A percentile compares a stretch with the other conserved stretches of the same genome.
phyloP scores from a whole-genome alignment of 1,284 basidiomycete genomes.

The Crocinoboletus sp. region DNA sequence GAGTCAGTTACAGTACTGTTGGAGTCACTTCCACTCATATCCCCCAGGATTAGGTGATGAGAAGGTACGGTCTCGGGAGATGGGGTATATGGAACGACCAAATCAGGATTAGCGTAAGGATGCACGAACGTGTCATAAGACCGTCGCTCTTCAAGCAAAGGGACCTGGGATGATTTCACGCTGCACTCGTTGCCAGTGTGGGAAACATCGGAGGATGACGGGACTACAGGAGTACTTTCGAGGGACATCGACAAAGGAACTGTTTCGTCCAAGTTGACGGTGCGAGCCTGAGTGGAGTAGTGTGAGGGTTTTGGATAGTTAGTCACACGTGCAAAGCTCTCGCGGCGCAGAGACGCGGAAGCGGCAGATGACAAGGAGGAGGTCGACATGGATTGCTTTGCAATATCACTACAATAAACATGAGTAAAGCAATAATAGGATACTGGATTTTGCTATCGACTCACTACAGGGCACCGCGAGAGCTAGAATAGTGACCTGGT shows the following conservation, averaged over 20 bases:
- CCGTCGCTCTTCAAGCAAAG: constrained; percentile 30
- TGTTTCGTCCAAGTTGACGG: constrained; percentile 11
- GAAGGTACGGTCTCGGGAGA: constrained; percentile 30
- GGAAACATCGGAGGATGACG: constrained; percentile 14
- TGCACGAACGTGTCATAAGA: constrained; percentile 38
- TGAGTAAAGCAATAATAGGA: constrained; percentile 5
- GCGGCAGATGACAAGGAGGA: constrained; percentile 42
- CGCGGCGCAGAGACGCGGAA: constrained; percentile 33
- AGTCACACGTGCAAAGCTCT: constrained; percentile 34
- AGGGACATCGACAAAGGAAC: background rate
- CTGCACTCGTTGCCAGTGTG: constrained; percentile 8
- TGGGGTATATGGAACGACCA: constrained; percentile 38
- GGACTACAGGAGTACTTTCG: constrained; percentile 2
- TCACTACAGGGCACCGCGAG: constrained; percentile 55
- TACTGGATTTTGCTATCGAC: constrained; percentile 24
- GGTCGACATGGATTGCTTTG: constrained; percentile 57
- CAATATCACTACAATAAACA: constrained; percentile 37
- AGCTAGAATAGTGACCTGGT: constrained; percentile 44
- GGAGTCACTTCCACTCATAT: constrained; percentile 45
- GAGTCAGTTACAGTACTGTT: constrained; percentile 52
- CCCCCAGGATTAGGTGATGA: constrained; percentile 21
- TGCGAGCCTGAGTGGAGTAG: constrained; percentile 6
- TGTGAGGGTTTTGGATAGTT: constrained; percentile 23
- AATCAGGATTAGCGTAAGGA: constrained; percentile 75
- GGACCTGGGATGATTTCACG: constrained; percentile 15